Base-by-base conservation (phyloP, 768 basidiomycete genomes). In the Amanita brunnescens region DNA sequence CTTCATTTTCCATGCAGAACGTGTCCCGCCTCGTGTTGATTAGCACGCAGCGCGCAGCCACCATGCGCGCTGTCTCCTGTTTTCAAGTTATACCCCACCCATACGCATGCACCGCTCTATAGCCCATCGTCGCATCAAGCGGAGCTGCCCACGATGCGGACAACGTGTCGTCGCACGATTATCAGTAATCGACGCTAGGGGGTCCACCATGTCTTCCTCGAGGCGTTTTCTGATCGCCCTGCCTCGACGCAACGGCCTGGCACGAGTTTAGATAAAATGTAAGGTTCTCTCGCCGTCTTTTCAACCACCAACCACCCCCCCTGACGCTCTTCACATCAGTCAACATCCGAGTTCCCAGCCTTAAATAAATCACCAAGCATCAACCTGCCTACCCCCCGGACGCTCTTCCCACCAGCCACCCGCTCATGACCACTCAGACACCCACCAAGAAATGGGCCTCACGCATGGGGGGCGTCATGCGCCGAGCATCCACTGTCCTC, bases 401-500 rank as follows among this genome's bases (percentile, higher is more conserved):
- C n/a, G n/a, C n/a, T n/a, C n/a, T 26, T 49, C 24, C 26, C n/a
- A 12, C 40, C 12, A 18, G 37, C 18, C 3, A 29, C 21, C 40
- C 47, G 24, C 13, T 14, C 8, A 50, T 55, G 41, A 54, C 54
- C 16, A 66, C 63, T 61, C 64, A 61, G 49, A 65, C 58, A 54
- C 59, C 66, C 56, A 75, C 69, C 60, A 70, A 75, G 40, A 70
- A 77, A 60, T 81, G 84, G 65, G 66, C 71, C 16, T 53, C 59
- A 35, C 81, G 84, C 45, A 75, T 85, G 69, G 79, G 79, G 45
- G 74, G 71, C 43, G 77, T 70, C 47, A 70, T 84, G 61, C 76
- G 81, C 6, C 79, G 83, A 47, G 76, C 81, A 2, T 85, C 84
- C 14, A 76, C 78, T 3, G 67, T 75, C 7, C 70, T 83, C 54